phyloP scores from a whole-genome alignment of 352 stramenopile genomes.

The Phytophthora sojae region DNA sequence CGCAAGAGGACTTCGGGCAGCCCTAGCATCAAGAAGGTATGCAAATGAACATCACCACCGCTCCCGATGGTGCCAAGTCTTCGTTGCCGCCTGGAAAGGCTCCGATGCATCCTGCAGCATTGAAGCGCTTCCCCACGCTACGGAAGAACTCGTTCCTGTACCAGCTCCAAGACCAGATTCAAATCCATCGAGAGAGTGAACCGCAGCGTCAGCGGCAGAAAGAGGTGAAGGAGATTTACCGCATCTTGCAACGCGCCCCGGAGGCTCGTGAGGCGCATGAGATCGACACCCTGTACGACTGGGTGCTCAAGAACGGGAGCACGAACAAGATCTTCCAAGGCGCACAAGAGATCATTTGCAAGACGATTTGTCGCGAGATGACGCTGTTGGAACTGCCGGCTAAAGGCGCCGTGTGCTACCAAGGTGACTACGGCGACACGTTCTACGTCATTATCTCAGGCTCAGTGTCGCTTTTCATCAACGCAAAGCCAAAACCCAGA shows the following conservation, averaged over 20 bases:
- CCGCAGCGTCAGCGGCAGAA: slow-evolving; percentile 50
- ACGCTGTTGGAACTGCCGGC: slow-evolving; percentile 72
- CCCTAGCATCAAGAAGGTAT: slow-evolving; percentile 1
- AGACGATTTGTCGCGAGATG: slow-evolving; percentile 90
- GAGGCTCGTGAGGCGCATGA: slow-evolving; percentile 59
- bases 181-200: slow-evolving; percentile 49
- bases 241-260: slow-evolving; percentile 54
- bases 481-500: slow-evolving; percentile 58
- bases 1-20: too few species aligned
- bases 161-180: slow-evolving; percentile 70
- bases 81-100: slow-evolving; percentile 14
- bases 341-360: slow-evolving; percentile 88
- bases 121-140: slow-evolving; percentile 45
- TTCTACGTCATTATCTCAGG: slow-evolving; percentile 85
- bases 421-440: slow-evolving; percentile 85
- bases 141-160: slow-evolving; percentile 55
- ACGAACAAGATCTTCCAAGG: slow-evolving; percentile 86
- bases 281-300: slow-evolving; percentile 84
- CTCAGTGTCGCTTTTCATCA: slow-evolving; percentile 80
- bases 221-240: slow-evolving; percentile 62
- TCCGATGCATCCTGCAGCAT: slow-evolving; percentile 22
- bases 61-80: slow-evolving; percentile 10
- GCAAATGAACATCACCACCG: neutral
- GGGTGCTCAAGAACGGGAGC: slow-evolving; percentile 81
- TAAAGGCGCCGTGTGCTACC: slow-evolving; percentile 76